phyloP scores from a whole-genome alignment of 2,329 filamentous ascomycete genomes.

The Aspergillus udagawae region DNA sequence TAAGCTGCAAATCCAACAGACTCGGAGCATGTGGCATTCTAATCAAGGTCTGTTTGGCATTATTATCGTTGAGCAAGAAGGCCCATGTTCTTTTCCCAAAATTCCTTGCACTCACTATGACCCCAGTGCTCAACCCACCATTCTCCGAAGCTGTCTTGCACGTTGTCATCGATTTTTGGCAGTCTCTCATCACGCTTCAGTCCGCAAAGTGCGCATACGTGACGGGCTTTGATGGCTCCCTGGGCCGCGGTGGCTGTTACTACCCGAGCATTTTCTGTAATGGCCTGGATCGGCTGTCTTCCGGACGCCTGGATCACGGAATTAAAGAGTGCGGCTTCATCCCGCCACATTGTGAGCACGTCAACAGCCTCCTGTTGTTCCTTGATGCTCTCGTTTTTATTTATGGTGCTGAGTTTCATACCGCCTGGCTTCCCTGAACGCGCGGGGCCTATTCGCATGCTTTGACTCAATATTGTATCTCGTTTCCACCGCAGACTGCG shows the following conservation, averaged over 20 bases:
- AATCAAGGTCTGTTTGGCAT: neutral
- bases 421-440: conserved; percentile 67
- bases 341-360: conserved; percentile 69
- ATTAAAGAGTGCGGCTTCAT: conserved; percentile 69
- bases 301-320: conserved; percentile 50
- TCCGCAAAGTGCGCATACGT: conserved; percentile 80
- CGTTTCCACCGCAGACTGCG: conserved; percentile 87
- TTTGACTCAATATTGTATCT: conserved; percentile 77
- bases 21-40: neutral
- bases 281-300: conserved; percentile 58
- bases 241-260: conserved; percentile 58
- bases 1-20: neutral
- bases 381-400: conserved; percentile 74
- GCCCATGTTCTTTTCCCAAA: conserved; percentile 76
- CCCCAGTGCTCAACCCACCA: conserved; percentile 95
- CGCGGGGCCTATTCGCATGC: conserved; percentile 78
- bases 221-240: conserved; percentile 68
- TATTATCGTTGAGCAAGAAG: conserved; percentile 63
- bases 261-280: conserved; percentile 65
- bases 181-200: conserved; percentile 84
- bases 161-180: conserved; percentile 66
- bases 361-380: conserved; percentile 84
- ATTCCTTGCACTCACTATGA: conserved; percentile 72
- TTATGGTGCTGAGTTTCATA: conserved; percentile 87
- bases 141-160: conserved; percentile 90